Evolutionary conservation across 768 basidiomycete species (phyloP).

Genomic region (Coprinopsis strossmayeri): DNA sequence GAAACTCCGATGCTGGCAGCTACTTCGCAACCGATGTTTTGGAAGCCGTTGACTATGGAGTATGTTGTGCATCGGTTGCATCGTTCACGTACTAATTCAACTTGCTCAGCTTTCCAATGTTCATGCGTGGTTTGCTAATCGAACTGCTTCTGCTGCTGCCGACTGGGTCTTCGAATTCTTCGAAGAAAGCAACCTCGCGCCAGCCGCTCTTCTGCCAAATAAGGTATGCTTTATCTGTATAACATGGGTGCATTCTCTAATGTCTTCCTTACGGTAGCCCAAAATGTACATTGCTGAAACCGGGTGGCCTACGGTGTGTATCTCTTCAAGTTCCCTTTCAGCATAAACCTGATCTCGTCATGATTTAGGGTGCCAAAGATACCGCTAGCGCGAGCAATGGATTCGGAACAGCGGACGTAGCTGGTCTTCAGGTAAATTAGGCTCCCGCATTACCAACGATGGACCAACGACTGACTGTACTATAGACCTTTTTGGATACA

Average conservation of each 20-base stretch:
- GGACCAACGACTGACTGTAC: conserved; percentile 27
- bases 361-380: conserved; percentile 58
- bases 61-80: conserved; percentile 22
- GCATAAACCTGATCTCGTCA: too few relatives aligned
- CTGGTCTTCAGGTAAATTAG: conserved; percentile 46
- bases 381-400: conserved; percentile 56
- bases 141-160: conserved; percentile 64
- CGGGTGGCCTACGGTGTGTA: conserved; percentile 63
- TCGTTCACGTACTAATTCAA: not conserved
- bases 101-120: conserved; percentile 69
- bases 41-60: conserved; percentile 58
- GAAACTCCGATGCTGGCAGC: conserved; percentile 82
- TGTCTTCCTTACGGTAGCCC: conserved; percentile 31
- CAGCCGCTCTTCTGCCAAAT: conserved; percentile 57
- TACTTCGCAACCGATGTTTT: conserved; percentile 72
- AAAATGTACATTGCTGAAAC: conserved; percentile 92
- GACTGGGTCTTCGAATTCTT: conserved; percentile 82
- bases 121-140: conserved; percentile 92
- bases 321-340: too few relatives aligned
- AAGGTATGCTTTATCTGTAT: conserved; percentile 24
- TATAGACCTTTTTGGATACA: conserved; percentile 69
- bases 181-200: conserved; percentile 52
- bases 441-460: conserved; percentile 9
- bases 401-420: conserved; percentile 50
- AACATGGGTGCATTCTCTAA: not conserved